Conservation (phyloP, 2,329 filamentous ascomycete species). For the Trichoderma afroharzianum region DNA sequence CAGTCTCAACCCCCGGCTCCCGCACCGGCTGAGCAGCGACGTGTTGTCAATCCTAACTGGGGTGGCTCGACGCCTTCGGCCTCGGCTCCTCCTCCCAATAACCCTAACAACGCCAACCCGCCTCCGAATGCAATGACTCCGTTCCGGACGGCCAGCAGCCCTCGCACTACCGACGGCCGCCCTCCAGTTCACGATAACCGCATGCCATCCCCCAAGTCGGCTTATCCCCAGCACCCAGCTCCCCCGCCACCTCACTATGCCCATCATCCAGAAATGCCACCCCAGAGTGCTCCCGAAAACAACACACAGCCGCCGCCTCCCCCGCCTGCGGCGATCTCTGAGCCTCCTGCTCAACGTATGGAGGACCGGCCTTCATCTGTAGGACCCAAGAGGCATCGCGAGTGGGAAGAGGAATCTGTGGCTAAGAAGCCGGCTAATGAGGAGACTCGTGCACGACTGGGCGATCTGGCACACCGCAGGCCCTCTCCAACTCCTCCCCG, state of each 20-base stretch:
- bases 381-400: constrained; percentile 76
- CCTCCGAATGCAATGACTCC: constrained; percentile 59
- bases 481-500: constrained; percentile 66
- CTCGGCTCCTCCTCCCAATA: constrained; percentile 36
- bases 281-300: constrained; percentile 59
- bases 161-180: constrained; percentile 72
- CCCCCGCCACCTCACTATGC: constrained; percentile 51
- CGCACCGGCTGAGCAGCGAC: constrained; percentile 51
- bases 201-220: constrained; percentile 86
- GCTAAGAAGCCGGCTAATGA: constrained; percentile 86
- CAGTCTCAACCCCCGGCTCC: constrained; percentile 45
- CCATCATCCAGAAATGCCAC: constrained; percentile 63
- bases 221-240: constrained; percentile 72
- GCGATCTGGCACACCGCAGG: constrained; percentile 77
- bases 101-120: constrained; percentile 33
- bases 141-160: constrained; percentile 70
- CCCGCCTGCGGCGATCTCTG: constrained; percentile 50
- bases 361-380: constrained; percentile 76
- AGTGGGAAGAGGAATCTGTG: constrained; percentile 83
- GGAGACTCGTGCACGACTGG: constrained; percentile 79
- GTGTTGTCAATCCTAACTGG: constrained; percentile 59
- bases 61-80: constrained; percentile 49
- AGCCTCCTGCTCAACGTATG: constrained; percentile 60
- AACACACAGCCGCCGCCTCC: constrained; percentile 47
- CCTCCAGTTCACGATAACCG: constrained; percentile 75